Conservation (phyloP, 1,284 basidiomycete species). For the Moesziomyces aphidis region DNA sequence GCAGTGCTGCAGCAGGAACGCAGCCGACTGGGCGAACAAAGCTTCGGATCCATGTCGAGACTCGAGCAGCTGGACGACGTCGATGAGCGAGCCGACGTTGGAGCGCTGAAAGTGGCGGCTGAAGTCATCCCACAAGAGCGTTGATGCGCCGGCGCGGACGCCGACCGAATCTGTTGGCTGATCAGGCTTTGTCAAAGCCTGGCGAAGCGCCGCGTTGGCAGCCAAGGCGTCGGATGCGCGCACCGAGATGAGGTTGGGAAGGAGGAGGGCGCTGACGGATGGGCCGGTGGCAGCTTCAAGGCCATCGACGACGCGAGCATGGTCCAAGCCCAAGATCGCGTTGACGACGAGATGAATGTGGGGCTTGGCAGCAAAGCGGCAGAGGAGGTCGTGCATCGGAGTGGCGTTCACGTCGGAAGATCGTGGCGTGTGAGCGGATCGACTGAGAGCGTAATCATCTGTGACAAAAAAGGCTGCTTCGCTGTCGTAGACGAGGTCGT, state of each 20-base stretch:
- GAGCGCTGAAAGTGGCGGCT: conserved; percentile 37
- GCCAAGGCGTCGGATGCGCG: conserved; percentile 22
- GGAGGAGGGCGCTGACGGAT: conserved; percentile 22
- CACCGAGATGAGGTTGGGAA: conserved; percentile 17
- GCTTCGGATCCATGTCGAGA: conserved; percentile 13
- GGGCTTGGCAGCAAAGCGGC: conserved; percentile 50
- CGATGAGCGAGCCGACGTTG: conserved; percentile 31
- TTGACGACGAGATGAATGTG: conserved; percentile 46
- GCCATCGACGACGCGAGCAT: conserved; percentile 7
- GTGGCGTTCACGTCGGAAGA: conserved; percentile 7
- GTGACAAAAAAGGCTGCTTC: conserved; percentile 48
- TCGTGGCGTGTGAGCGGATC: conserved; percentile 19
- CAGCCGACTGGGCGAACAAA: conserved; percentile 25
- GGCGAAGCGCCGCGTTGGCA: conserved; percentile 34
- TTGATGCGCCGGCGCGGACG: not conserved
- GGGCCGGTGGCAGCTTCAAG: conserved; percentile 31
- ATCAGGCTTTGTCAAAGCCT: conserved; percentile 23
- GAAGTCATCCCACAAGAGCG: conserved; percentile 38
- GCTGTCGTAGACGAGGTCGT: conserved; percentile 43
- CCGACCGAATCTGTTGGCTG: conserved; percentile 1
- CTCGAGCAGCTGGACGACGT: conserved; percentile 15
- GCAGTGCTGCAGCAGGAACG: conserved; percentile 38
- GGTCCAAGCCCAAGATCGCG: conserved; percentile 16
- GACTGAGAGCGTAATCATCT: conserved; percentile 40
- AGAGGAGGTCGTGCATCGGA: conserved; percentile 26